Base-by-base conservation (phyloP, 2,329 filamentous ascomycete genomes). In the Apiospora marii region DNA sequence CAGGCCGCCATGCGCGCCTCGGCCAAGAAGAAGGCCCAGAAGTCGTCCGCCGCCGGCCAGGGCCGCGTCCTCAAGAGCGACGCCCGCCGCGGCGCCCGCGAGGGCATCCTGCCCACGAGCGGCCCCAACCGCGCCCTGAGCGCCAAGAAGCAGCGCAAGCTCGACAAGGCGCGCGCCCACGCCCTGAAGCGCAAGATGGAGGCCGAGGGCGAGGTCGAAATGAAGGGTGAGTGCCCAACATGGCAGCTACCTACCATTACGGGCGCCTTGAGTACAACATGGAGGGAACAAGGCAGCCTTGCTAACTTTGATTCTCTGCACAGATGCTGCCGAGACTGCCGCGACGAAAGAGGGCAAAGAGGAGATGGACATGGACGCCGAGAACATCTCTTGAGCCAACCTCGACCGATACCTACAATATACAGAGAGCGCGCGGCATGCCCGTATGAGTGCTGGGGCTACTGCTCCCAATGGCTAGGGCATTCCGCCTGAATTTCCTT, bases 81-180 rank as follows among this genome's bases (percentile, higher is more conserved):
- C 73, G 34, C 81, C 34, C 82, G 77, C 68, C 85, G 87, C 61
- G 89, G 89, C 58, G 89, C 88, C 2, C 81, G 88, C 2, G 80
- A 85, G 0, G 89, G 89, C 0, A 79, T 91, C 49, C 77, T 89
- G 72, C 88, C 89, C 0, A 90, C 83, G 19, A 90, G 87, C 81
- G 89, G 89, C 0, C 88, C 89, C 0, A 83, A 86, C 46, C 82
- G 81, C 1, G 82, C 84, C 27, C 68, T 90, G 46, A 89, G 88
- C 81, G 81, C 81, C 68, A 91, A 91, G 86, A 87, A 86, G 84
- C 81, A 83, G 79, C 83, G 85, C 74, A 90, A 90, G 85, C 72
- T 90, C 49, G 86, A 90, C 79, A 85, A 86, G 83, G 84, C 86
- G 81, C 88, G 80, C 84, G 82, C 2, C 5, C 83, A 89, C 75